phyloP scores from a whole-genome alignment of 345 rosid genomes.

The Passiflora organensis region DNA sequence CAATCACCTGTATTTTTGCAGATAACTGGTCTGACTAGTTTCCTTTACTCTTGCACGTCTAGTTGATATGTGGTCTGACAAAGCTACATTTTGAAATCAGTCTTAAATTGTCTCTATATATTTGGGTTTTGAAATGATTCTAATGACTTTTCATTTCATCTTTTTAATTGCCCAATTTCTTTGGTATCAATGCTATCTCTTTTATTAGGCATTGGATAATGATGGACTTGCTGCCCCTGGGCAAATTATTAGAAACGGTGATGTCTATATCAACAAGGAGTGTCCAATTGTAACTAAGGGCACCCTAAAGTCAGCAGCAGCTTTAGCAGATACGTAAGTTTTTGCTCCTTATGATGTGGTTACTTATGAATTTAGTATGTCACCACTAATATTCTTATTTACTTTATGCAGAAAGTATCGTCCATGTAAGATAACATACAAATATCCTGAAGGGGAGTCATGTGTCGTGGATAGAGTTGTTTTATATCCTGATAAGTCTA shows the following conservation, averaged over 20 bases:
- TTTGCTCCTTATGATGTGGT: not conserved
- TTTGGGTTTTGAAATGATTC: too few species aligned
- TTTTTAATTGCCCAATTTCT: not conserved
- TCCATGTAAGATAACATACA: constrained; percentile 42
- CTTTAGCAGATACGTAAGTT: constrained; percentile 46
- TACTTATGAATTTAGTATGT: not conserved
- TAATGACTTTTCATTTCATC: not conserved
- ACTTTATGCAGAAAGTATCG: constrained; percentile 53
- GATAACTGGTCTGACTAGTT: too few species aligned
- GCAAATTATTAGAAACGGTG: constrained; percentile 66
- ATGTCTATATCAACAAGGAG: constrained; percentile 63
- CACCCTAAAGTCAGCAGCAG: constrained; percentile 19
- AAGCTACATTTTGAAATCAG: not conserved
- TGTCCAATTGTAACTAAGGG: constrained; percentile 45
- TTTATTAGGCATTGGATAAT: constrained; percentile 59
- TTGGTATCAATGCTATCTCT: not conserved
- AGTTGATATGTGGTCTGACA: too few species aligned
- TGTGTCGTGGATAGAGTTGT: constrained; percentile 85
- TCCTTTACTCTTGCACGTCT: too few species aligned
- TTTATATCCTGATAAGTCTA: constrained; percentile 49
- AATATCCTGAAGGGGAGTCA: constrained; percentile 77
- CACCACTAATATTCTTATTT: constrained; percentile 10
- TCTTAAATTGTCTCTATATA: not conserved
- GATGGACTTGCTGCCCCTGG: constrained; percentile 94
- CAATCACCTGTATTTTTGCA: too few species aligned